Evolutionary conservation across 306 rosid genomes (phyloP).

Genomic region (Parietaria judaica): DNA sequence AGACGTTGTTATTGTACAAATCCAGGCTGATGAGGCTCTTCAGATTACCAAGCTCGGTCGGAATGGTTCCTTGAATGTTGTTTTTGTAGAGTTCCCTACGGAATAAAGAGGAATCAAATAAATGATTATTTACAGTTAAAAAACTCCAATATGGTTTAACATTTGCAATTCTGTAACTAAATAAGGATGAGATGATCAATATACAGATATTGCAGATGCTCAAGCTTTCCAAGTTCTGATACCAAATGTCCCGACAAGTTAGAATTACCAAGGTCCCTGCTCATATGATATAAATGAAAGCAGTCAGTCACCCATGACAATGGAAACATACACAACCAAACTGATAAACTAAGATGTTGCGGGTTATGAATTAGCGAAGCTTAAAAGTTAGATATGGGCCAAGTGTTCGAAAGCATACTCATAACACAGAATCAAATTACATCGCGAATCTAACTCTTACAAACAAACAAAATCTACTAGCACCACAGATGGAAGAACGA

Average conservation of each 20-base stretch:
- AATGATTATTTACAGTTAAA: neutral
- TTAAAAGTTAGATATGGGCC: no score
- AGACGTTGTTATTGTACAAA: constrained; percentile 78
- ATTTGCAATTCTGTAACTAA: neutral
- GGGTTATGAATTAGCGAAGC: no score
- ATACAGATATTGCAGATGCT: constrained; percentile 85
- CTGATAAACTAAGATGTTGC: neutral
- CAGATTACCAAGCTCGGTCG: constrained; percentile 74
- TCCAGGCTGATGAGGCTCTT: constrained; percentile 89
- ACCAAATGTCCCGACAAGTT: constrained; percentile 91
- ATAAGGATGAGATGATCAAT: constrained; percentile 15
- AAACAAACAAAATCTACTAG: no score
- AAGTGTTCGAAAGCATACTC: no score
- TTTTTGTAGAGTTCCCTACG: constrained; percentile 88
- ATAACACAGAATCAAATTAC: no score
- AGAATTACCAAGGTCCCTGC: constrained; percentile 91
- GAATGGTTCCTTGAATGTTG: constrained; percentile 84
- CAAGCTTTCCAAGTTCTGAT: constrained; percentile 75
- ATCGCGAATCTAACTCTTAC: no score
- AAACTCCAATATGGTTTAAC: neutral
- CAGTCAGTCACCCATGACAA: no score
- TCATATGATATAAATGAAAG: neutral
- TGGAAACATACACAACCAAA: neutral
- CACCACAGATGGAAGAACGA: no score
- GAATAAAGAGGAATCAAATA: constrained; percentile 6